Conservation (phyloP, 768 basidiomycete genomes). For the Panaeolus papilionaceus region DNA sequence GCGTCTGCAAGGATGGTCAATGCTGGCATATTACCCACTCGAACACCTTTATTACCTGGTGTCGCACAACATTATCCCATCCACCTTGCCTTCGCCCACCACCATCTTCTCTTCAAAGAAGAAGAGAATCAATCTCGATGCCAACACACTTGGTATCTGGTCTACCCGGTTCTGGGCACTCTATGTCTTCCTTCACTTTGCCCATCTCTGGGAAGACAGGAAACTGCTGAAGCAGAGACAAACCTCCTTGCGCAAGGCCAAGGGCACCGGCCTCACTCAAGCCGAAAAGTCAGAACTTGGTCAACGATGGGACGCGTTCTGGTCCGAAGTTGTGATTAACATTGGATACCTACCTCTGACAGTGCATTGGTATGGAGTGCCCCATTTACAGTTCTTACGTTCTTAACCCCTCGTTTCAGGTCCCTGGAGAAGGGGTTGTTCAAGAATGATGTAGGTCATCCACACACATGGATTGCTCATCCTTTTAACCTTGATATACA, state of each 20-base stretch:
- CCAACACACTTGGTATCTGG: conserved; percentile 63
- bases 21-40: conserved; percentile 82
- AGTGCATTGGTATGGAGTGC: conserved; percentile 72
- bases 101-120: conserved; percentile 48
- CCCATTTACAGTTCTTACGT: not conserved
- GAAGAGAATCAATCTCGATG: conserved; percentile 51
- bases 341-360: conserved; percentile 82
- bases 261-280: conserved; percentile 50
- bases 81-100: conserved; percentile 52
- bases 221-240: conserved; percentile 62
- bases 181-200: conserved; percentile 80
- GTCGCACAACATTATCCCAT: conserved; percentile 64
- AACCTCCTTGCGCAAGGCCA: conserved; percentile 61
- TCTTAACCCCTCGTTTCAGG: conserved; percentile 44
- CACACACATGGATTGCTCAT: not conserved
- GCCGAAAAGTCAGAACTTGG: conserved; percentile 62
- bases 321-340: conserved; percentile 77
- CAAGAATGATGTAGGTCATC: conserved; percentile 60
- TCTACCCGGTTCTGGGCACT: conserved; percentile 84
- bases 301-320: conserved; percentile 69
- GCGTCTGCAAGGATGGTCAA: conserved; percentile 79
- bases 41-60: conserved; percentile 77
- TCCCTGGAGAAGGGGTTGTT: conserved; percentile 73
- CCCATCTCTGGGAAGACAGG: conserved; percentile 72
- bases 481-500: conserved; percentile 14